Evolutionary conservation across 2,329 filamentous ascomycete genomes (phyloP), one percentile per base, ranked within the genome.

Genomic region (Claviceps purpurea): DNA sequence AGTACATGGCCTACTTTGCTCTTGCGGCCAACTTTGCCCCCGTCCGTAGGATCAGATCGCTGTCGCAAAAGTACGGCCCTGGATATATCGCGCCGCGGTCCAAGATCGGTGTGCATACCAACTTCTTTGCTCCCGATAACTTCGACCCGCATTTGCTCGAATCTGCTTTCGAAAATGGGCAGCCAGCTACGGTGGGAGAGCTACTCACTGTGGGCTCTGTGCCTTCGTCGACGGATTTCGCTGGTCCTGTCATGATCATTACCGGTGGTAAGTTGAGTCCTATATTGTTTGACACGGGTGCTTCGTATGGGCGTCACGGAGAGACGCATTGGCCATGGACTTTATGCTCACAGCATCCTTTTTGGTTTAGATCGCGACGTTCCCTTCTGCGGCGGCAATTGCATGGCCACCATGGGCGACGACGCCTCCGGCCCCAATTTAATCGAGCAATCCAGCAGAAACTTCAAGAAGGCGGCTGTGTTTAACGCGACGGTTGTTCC

Each of bases 361-460:
- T 34, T 10, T 18, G 16, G 30, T 24, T n/a, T 11, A 73, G 71
- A 71, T 20, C 62, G 63, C 13, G 75, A 81, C 48, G 53, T 75
- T 11, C 73, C 76, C 5, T 84, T 79, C 63, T 85, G 82, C 54
- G 81, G 80, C 3, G 77, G 79, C 26, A 74, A 84, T 62, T 84
- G 80, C 65, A 60, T 68, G 3, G 67, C 64, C 20, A 76, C 73
- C 0, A 68, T 65, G 14, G 57, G 63, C 42, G 62, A 70, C 1
- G 58, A 64, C 6, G 57, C 65, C 50, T 57, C 64, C 1, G 71
- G 68, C 30, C 70, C 60, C 5, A 58, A 67, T 30, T 56, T 79
- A 44, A 72, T 75, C 1, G 72, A 68, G 11, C 61, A 62, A 22
- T 73, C 72, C 0, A 61, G 58, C 49, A 49, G 56, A 44, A 64